A percentile compares a stretch with the other conserved stretches of the same genome.
phyloP scores from a whole-genome alignment of 129 eudicot genomes.

The Lactuca saligna region DNA sequence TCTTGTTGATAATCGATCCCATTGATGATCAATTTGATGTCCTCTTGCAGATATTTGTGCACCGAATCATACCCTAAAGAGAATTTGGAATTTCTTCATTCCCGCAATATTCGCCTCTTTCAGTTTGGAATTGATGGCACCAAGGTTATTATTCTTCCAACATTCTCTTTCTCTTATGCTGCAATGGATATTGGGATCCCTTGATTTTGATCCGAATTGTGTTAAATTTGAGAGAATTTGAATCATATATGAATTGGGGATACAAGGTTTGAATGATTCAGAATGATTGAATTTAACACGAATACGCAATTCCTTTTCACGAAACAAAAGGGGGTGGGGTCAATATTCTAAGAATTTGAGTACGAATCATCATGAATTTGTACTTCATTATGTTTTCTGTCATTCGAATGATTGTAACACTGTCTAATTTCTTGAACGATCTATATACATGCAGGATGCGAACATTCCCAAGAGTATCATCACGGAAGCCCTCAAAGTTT shows the following conservation, averaged over 20 bases:
- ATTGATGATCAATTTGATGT: background rate
- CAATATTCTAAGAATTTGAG: background rate
- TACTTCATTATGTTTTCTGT: background rate
- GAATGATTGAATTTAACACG: background rate
- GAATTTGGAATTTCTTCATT: conserved; percentile 43
- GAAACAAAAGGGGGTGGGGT: background rate
- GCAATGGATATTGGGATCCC: background rate
- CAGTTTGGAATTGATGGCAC: conserved; percentile 74
- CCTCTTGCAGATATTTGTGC: conserved; percentile 51
- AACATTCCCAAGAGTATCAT: conserved; percentile 42
- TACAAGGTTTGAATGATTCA: background rate
- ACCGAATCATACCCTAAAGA: conserved; percentile 58
- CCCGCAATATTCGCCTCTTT: conserved; percentile 48
- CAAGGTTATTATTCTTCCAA: conserved; percentile 37
- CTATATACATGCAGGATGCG: conserved; percentile 38
- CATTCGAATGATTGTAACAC: background rate
- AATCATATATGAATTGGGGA: conserved; percentile 6
- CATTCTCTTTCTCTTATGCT: background rate
- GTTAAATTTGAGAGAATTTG: background rate
- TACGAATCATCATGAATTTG: background rate
- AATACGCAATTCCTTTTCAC: too few relatives aligned
- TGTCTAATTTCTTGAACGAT: background rate
- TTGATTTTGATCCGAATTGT: background rate
- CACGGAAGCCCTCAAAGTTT: conserved; percentile 54
- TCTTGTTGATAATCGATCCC: background rate